A percentile compares a stretch with the other conserved stretches of the same genome.
Evolutionary conservation across 2,329 filamentous ascomycete species (phyloP).

Genomic region (Pseudocercospora musae): DNA sequence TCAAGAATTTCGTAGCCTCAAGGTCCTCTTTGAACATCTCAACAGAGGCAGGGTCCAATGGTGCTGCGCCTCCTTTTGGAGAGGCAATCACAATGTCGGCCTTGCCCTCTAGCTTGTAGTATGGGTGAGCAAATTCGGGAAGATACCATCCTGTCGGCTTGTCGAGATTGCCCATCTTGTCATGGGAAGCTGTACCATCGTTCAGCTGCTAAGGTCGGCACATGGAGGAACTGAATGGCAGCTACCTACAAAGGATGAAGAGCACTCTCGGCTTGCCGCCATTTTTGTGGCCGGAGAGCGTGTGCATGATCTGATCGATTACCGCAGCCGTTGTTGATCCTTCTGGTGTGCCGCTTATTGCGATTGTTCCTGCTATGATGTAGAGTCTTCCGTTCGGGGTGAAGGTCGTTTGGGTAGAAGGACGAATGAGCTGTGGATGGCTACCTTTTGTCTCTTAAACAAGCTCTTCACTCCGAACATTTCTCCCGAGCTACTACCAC

Average conservation of each 20-base stretch:
- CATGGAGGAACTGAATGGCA: background rate
- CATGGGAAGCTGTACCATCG: constrained; percentile 53
- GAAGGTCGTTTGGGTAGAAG: background rate
- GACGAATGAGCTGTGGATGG: background rate
- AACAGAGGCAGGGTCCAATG: constrained; percentile 37
- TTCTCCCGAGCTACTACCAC: background rate
- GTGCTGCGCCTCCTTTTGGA: constrained; percentile 39
- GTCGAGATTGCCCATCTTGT: constrained; percentile 42
- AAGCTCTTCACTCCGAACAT: background rate
- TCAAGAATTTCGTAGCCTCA: constrained; percentile 39
- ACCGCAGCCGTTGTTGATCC: constrained; percentile 8
- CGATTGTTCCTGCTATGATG: background rate
- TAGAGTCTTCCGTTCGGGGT: background rate
- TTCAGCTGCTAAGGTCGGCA: background rate
- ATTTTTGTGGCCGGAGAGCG: constrained; percentile 17
- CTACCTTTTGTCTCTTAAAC: background rate
- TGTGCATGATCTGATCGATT: constrained; percentile 31
- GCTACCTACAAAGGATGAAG: constrained; percentile 6
- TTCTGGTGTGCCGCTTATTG: background rate
- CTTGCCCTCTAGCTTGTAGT: constrained; percentile 38
- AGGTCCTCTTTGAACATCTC: constrained; percentile 31
- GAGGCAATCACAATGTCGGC: constrained; percentile 41
- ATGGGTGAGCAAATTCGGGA: constrained; percentile 39
- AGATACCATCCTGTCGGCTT: constrained; percentile 68
- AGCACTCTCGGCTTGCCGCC: constrained; percentile 12